Percentiles rank a stretch among this genome's conserved stretches.
Conservation (phyloP, 1,284 basidiomycete genomes). For the Ceratobasidium sp. region DNA sequence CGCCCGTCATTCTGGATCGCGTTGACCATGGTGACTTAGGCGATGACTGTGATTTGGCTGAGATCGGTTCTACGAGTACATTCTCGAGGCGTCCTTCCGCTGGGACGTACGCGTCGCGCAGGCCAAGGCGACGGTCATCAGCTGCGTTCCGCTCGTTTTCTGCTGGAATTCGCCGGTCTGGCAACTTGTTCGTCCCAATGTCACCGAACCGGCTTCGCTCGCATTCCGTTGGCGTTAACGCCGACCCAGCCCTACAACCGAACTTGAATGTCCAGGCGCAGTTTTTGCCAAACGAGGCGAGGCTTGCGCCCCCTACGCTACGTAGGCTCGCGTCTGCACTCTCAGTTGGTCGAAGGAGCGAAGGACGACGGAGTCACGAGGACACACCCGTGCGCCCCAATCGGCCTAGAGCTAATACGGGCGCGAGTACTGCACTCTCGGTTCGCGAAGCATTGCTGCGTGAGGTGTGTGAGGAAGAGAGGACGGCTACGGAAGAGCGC, state of each 20-base stretch:
- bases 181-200: constrained; percentile 15
- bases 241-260: constrained; percentile 31
- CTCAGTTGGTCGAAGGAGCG: constrained; percentile 18
- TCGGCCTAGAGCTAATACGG: constrained; percentile 33
- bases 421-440: constrained; percentile 21
- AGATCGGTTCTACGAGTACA: constrained; percentile 3
- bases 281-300: constrained; percentile 12
- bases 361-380: constrained; percentile 29
- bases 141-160: constrained; percentile 31
- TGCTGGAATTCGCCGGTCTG: constrained; percentile 31
- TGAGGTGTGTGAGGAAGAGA: constrained; percentile 38
- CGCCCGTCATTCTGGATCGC: constrained; percentile 24
- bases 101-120: constrained; percentile 1
- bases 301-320: constrained; percentile 32
- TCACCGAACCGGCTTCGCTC: constrained; percentile 38
- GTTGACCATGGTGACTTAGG: constrained; percentile 27
- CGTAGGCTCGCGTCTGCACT: constrained; percentile 23
- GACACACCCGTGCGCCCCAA: constrained; percentile 12
- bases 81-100: constrained; percentile 29
- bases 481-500: constrained; percentile 35
- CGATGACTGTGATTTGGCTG: constrained; percentile 26
- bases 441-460: constrained; percentile 33
- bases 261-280: constrained; percentile 41
- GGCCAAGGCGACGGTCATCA: constrained; percentile 11
- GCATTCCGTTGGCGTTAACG: constrained; percentile 29